Conservation (phyloP, 106 monocot species). For the Agapanthus africanus region DNA sequence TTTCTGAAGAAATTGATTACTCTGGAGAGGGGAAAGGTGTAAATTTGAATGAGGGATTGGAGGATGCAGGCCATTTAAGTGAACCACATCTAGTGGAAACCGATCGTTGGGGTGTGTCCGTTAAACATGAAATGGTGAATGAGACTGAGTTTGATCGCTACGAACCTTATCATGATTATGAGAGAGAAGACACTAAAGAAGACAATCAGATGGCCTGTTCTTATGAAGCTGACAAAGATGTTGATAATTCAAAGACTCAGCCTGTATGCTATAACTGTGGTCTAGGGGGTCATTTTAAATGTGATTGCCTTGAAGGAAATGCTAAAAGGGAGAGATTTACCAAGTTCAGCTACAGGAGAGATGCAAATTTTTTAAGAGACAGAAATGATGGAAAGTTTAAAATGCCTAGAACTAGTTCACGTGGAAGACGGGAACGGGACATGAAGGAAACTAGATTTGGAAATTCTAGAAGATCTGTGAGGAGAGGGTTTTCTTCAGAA, state of each 20-base stretch:
- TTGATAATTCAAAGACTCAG: constrained; percentile 27
- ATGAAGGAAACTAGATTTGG: constrained; percentile 14
- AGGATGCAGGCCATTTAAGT: constrained; percentile 6
- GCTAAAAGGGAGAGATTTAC: constrained; percentile 21
- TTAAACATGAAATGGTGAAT: constrained; percentile 14
- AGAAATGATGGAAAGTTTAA: constrained; percentile 24
- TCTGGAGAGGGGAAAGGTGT: constrained; percentile 17
- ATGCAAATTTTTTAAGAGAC: constrained; percentile 21
- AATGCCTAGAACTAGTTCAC: constrained; percentile 20
- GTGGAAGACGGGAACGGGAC: constrained; percentile 17
- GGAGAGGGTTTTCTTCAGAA: constrained; percentile 18
- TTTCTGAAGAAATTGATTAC: constrained; percentile 16
- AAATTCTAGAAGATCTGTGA: constrained; percentile 12
- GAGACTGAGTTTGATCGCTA: constrained; percentile 47
- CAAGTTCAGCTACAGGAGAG: constrained; percentile 23
- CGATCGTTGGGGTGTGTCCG: constrained; percentile 45
- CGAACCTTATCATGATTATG: constrained; percentile 48
- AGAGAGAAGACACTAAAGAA: constrained; percentile 24
- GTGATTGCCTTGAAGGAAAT: constrained; percentile 31
- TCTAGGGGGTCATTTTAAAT: constrained; percentile 39
- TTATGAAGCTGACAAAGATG: constrained; percentile 1
- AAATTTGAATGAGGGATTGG: constrained; percentile 11
- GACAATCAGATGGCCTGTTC: constrained; percentile 13
- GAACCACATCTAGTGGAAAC: constrained; percentile 24
- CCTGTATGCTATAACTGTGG: constrained; percentile 52